Evolutionary conservation across 441 rosid genomes (phyloP).

Genomic region (Aleurites moluccanus): DNA sequence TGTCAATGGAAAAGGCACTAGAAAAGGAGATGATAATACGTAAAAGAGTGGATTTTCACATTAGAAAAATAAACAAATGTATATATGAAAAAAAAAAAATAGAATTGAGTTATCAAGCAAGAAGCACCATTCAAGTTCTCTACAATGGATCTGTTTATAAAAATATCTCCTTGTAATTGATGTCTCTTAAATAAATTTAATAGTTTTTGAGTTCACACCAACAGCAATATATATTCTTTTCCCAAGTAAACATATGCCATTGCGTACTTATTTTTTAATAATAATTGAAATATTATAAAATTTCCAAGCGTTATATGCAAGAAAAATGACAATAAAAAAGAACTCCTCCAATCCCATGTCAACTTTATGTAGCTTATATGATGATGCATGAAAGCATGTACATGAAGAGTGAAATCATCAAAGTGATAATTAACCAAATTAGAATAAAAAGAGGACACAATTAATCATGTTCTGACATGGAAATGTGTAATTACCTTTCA

Average conservation of each 20-base stretch:
- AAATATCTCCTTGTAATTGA: background rate
- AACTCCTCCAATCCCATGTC: background rate
- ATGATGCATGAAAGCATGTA: background rate
- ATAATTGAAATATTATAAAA: background rate
- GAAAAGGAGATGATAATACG: background rate
- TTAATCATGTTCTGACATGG: background rate
- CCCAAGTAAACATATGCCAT: background rate
- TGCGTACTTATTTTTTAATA: background rate
- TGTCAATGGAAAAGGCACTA: background rate
- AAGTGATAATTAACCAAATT: background rate
- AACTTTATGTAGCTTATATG: background rate
- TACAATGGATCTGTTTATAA: background rate
- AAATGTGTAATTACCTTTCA: slow-evolving; percentile 60
- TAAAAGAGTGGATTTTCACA: background rate
- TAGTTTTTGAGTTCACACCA: background rate
- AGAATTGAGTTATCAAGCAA: background rate
- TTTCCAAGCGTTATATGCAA: background rate
- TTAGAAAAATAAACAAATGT: background rate
- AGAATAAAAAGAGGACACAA: background rate
- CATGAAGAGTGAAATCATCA: background rate
- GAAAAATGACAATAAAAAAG: background rate
- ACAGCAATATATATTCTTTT: background rate
- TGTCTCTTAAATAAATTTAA: background rate
- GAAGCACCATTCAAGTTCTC: background rate
- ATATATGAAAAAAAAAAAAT: background rate